Evolutionary conservation across 176 grass and related monocot species (phyloP), one percentile per base, ranked within the genome.

Genomic region (Phyllostachys edulis): DNA sequence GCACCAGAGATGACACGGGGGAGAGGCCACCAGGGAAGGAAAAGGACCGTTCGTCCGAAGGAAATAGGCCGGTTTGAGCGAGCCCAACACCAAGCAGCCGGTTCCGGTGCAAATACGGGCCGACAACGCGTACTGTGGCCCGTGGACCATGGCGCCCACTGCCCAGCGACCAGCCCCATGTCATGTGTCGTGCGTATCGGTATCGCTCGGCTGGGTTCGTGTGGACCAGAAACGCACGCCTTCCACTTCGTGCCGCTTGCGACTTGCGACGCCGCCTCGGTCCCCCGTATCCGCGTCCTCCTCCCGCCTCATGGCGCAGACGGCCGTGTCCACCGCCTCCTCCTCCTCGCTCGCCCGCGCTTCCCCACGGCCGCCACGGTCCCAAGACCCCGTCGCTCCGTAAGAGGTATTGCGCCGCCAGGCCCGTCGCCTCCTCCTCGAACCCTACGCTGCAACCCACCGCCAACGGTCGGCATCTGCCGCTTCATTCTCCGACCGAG

Each of bases 181-280:
- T 5, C 47, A 14, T 16, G 47, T 5, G n/a, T 1, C 20, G 20
- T n/a, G 54, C 20, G 54, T 7, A 5, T 17, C 7, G 9, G 54
- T 7, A 1, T 17, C 7, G 9, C 32, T 6, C 49, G 49, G 15
- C 26, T 24, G 41, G 20, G 4, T 6, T 61, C 40, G 85, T 81
- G 86, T 88, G 86, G 79, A 82, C 79, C 71, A 82, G 86, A 83
- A 77, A 11, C 15, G 62, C 82, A 84, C 41, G 62, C 12, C 61
- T 16, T 2, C 26, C 60, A 61, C 60, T 27, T 4, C 47, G 15
- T 3, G 1, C 57, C n/a, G 17, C 17, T 54, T 54, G 5, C 51
- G 17, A 54, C 5, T 20, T 26, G 23, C 82, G 65, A 9, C n/a
- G n/a, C 4, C 36, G 56, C 67, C 9, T 60, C 78, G 68, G 26